Evolutionary conservation across 1,284 basidiomycete species (phyloP).

Genomic region (Cutaneotrichosporon daszewskae): DNA sequence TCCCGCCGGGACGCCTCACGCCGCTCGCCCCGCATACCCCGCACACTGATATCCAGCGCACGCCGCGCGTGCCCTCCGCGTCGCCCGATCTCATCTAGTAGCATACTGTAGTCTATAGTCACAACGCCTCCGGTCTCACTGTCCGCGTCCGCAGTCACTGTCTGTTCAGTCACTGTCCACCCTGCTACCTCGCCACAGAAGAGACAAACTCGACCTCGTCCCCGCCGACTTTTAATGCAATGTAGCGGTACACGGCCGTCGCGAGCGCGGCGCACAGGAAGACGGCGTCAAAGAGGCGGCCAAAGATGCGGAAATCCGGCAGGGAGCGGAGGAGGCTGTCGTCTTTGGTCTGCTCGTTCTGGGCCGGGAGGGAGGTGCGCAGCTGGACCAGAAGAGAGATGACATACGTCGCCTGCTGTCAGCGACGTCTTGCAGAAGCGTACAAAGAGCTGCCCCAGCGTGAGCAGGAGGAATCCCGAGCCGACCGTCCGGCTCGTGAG

Average conservation of each 20-base stretch:
- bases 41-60: conserved; percentile 8
- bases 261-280: conserved; percentile 40
- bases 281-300: conserved; percentile 44
- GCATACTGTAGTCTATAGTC: neutral
- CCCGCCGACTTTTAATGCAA: conserved; percentile 33
- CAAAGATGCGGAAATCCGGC: conserved; percentile 47
- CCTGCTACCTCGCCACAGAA: neutral
- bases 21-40: no score
- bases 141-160: no score
- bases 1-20: no score
- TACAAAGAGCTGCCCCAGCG: conserved; percentile 45
- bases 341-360: conserved; percentile 6
- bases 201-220: conserved; percentile 13
- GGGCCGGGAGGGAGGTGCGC: conserved; percentile 3
- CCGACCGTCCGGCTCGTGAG: conserved; percentile 45
- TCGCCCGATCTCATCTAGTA: neutral
- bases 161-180: neutral
- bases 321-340: conserved; percentile 38
- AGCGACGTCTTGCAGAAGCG: no score
- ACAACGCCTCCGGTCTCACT: no score
- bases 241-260: conserved; percentile 35
- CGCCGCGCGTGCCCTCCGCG: no score
- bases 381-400: conserved; percentile 46
- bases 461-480: conserved; percentile 45
- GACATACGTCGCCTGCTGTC: conserved; percentile 46